Percentiles rank a stretch among this genome's conserved stretches.
phyloP scores from a whole-genome alignment of 352 stramenopile species.

The Globisporangium irregulare region DNA sequence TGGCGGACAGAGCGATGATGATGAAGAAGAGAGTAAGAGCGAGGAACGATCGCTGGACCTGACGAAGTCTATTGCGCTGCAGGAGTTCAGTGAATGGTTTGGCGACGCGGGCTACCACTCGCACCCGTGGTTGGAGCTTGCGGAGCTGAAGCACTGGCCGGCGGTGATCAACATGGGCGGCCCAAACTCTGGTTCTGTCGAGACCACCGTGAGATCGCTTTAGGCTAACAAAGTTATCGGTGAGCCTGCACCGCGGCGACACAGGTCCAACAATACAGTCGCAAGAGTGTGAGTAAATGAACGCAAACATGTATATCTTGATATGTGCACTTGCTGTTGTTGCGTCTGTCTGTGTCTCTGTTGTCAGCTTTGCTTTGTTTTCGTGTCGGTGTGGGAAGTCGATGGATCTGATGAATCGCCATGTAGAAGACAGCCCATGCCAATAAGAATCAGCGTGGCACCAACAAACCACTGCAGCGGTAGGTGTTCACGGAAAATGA shows the following conservation, averaged over 20 bases:
- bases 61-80: slow-evolving; percentile 43
- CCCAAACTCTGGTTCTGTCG: background rate
- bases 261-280: background rate
- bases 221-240: too few relatives aligned
- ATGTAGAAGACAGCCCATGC: slow-evolving; percentile 65
- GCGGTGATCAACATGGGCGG: slow-evolving; percentile 67
- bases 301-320: slow-evolving; percentile 12
- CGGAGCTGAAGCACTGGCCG: slow-evolving; percentile 76
- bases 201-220: background rate
- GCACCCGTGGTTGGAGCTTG: slow-evolving; percentile 79
- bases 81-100: slow-evolving; percentile 79
- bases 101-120: slow-evolving; percentile 56
- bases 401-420: slow-evolving; percentile 31
- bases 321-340: slow-evolving; percentile 9
- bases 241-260: too few relatives aligned
- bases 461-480: slow-evolving; percentile 74
- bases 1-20: slow-evolving; percentile 18
- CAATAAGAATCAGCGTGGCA: slow-evolving; percentile 65
- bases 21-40: slow-evolving; percentile 25
- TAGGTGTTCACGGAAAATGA: slow-evolving; percentile 73
- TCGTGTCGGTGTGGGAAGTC: background rate
- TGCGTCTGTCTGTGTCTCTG: background rate
- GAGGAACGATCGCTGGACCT: slow-evolving; percentile 32
- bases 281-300: background rate
- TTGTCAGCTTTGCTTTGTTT: slow-evolving; percentile 29